These are phyloP conservation scores for Houttuynia cordata DNA, from an alignment of 164 flowering plant genomes.

Conservation along the genomic window DNA sequence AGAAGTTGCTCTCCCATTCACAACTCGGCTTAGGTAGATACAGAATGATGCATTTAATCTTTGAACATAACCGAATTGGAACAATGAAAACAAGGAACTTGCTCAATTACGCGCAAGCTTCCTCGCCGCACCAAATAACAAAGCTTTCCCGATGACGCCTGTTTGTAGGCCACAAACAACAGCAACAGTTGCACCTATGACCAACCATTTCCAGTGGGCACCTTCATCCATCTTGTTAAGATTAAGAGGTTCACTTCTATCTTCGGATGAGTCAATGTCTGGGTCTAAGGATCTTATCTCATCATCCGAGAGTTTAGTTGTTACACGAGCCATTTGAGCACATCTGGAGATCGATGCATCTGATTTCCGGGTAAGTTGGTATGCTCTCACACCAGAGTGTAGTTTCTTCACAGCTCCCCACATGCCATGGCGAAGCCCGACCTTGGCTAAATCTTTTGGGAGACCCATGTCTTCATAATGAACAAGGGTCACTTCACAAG, in stretches of 20 bases:
- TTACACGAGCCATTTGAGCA: constrained; percentile 61
- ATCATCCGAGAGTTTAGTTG: constrained; percentile 46
- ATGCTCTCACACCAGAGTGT: constrained; percentile 78
- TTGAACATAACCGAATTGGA: neutral
- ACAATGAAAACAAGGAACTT: neutral
- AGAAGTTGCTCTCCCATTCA: neutral
- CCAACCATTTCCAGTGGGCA: constrained; percentile 72
- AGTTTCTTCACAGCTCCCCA: constrained; percentile 96
- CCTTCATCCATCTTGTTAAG: constrained; percentile 17
- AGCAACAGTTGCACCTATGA: constrained; percentile 66
- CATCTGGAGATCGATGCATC: constrained; percentile 47
- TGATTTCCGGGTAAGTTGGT: constrained; percentile 56
- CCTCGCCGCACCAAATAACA: constrained; percentile 67
- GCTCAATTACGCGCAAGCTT: constrained; percentile 36
- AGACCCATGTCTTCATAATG: constrained; percentile 99
- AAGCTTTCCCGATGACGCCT: constrained; percentile 52
- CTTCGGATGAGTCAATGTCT: constrained; percentile 21
- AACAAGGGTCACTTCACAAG: constrained; percentile 79
- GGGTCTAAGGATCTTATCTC: constrained; percentile 21
- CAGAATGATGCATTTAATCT: neutral
- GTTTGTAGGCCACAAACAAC: constrained; percentile 63
- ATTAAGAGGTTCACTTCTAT: constrained; percentile 6
- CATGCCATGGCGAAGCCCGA: constrained; percentile 96
- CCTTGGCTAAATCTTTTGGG: constrained; percentile 90
- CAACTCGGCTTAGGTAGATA: neutral